A percentile compares a stretch with the other conserved stretches of the same genome.
Evolutionary conservation across 345 rosid genomes (phyloP).

Genomic region (Euphorbia pulcherrima): DNA sequence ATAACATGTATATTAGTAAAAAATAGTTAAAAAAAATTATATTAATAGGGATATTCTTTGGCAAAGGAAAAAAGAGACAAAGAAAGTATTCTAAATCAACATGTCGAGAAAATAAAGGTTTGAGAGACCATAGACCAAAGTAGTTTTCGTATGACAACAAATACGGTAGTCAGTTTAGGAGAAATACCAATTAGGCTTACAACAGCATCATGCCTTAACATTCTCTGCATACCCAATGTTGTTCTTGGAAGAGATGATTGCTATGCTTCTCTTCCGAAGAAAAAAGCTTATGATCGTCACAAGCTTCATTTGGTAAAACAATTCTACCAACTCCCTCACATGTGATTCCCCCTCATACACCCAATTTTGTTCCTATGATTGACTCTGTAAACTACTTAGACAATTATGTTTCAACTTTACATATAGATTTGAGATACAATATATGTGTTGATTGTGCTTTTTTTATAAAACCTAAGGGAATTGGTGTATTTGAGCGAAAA

Average conservation of each 20-base stretch:
- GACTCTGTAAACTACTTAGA: constrained; percentile 17
- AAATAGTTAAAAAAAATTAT: too few relatives aligned
- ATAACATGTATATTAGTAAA: too few relatives aligned
- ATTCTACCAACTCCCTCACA: constrained; percentile 22
- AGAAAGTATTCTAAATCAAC: too few relatives aligned
- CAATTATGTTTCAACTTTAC: constrained; percentile 10
- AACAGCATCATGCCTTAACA: constrained; percentile 20
- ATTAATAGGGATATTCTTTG: too few relatives aligned
- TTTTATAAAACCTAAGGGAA: neutral
- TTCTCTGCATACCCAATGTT: constrained; percentile 4
- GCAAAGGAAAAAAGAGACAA: too few relatives aligned
- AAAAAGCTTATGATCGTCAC: constrained; percentile 20
- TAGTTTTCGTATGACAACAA: too few relatives aligned
- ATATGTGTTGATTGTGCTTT: constrained; percentile 5
- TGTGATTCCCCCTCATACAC: neutral
- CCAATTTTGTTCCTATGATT: constrained; percentile 10
- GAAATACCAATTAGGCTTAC: constrained; percentile 26
- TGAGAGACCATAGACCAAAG: too few relatives aligned
- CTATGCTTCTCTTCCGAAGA: constrained; percentile 21
- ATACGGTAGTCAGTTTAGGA: constrained; percentile 6
- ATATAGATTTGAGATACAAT: neutral
- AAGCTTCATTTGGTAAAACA: constrained; percentile 18
- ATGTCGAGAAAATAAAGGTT: too few relatives aligned
- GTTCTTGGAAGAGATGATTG: constrained; percentile 22
- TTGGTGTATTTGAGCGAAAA: constrained; percentile 16